These are phyloP conservation scores for Cucurbita pepo DNA, from an alignment of 306 rosid species.

Conservation along the genomic window DNA sequence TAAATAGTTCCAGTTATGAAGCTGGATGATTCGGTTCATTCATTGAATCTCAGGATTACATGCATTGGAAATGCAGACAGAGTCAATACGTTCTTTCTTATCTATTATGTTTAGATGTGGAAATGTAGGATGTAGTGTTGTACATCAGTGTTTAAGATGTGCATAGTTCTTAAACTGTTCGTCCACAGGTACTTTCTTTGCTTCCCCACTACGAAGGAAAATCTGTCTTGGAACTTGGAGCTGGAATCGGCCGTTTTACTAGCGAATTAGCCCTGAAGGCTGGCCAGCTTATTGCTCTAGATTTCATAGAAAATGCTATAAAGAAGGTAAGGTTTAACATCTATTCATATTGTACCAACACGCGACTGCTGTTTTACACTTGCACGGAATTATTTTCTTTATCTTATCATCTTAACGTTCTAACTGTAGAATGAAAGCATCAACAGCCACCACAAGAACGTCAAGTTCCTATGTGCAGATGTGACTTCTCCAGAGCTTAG, in stretches of 20 bases:
- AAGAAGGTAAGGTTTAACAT: conserved; percentile 37
- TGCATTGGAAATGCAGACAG: background rate
- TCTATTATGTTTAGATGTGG: background rate
- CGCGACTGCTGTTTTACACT: background rate
- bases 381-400: background rate
- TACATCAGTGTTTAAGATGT: background rate
- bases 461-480: conserved; percentile 73
- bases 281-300: conserved; percentile 68
- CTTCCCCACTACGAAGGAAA: conserved; percentile 69
- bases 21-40: background rate
- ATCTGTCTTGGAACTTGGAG: conserved; percentile 77
- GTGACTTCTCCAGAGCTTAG: conserved; percentile 58
- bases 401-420: background rate
- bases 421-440: conserved; percentile 55
- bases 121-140: background rate
- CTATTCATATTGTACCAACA: background rate
- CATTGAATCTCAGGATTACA: background rate
- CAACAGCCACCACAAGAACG: conserved; percentile 73
- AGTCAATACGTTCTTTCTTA: background rate
- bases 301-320: conserved; percentile 77
- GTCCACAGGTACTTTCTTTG: conserved; percentile 48
- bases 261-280: conserved; percentile 73
- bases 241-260: conserved; percentile 93
- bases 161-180: background rate
- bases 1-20: background rate